phyloP scores from a whole-genome alignment of 495 filamentous ascomycete species.

The Penicillium paxilli region DNA sequence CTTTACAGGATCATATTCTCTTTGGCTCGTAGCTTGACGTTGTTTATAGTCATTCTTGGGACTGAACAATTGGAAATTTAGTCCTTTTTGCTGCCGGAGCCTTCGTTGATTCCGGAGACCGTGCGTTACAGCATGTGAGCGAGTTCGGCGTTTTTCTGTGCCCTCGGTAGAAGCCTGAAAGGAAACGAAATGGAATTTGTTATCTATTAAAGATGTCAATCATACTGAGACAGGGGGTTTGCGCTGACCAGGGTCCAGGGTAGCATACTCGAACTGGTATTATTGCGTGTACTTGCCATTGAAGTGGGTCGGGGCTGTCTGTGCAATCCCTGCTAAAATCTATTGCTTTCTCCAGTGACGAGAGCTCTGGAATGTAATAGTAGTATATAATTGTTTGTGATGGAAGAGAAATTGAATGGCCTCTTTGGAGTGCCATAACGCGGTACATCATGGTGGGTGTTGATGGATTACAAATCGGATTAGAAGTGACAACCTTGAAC shows the following conservation, averaged over 20 bases:
- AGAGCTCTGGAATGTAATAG: too few species aligned
- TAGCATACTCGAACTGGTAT: not conserved
- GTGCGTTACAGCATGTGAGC: conserved; percentile 34
- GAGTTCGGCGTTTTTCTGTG: conserved; percentile 22
- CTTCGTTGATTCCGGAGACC: conserved; percentile 35
- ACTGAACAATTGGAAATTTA: conserved; percentile 25
- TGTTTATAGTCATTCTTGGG: not conserved
- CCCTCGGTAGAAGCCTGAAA: conserved; percentile 23
- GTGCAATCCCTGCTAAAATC: too few species aligned
- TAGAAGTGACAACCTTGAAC: too few species aligned
- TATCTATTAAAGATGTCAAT: not conserved
- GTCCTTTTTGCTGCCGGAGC: conserved; percentile 22
- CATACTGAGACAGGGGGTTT: not conserved
- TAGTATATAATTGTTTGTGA: too few species aligned
- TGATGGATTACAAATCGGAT: conserved; percentile 6
- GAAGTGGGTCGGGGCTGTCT: too few species aligned
- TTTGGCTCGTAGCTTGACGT: not conserved
- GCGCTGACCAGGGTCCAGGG: not conserved
- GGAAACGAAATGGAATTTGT: conserved; percentile 29
- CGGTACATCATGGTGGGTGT: too few species aligned
- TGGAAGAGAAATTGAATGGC: too few species aligned
- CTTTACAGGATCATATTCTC: not conserved
- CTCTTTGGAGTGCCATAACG: too few species aligned
- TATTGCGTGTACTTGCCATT: too few species aligned
- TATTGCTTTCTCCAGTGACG: too few species aligned